Evolutionary conservation across 2,329 filamentous ascomycete genomes (phyloP).

Genomic region (Furcasterigmium furcatum): DNA sequence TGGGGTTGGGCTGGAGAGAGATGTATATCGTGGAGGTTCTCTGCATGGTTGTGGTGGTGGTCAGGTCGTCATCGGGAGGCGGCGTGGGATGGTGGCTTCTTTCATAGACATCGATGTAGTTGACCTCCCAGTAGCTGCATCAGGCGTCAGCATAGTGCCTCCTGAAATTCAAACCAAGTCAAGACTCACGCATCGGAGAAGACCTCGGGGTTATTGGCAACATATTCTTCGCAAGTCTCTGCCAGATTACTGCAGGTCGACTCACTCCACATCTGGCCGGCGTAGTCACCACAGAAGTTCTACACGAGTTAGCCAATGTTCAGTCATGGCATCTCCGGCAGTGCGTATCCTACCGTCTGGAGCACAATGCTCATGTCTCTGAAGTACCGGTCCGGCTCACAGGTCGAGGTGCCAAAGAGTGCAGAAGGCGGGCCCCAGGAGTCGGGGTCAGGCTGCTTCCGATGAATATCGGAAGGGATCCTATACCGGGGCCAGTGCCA

Average conservation of each 20-base stretch:
- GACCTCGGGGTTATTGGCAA: slow-evolving; percentile 38
- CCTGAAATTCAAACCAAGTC: background rate
- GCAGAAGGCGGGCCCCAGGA: slow-evolving; percentile 69
- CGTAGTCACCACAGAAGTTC: slow-evolving; percentile 78
- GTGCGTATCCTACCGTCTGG: slow-evolving; percentile 48
- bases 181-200: slow-evolving; percentile 33
- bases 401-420: slow-evolving; percentile 61
- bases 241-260: slow-evolving; percentile 33
- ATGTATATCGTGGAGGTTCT: slow-evolving; percentile 19
- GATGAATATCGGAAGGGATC: slow-evolving; percentile 63
- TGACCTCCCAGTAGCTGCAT: slow-evolving; percentile 50
- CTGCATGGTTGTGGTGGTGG: slow-evolving; percentile 21
- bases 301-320: too few species aligned
- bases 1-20: slow-evolving; percentile 12
- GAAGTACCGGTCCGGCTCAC: slow-evolving; percentile 66
- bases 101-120: slow-evolving; percentile 47
- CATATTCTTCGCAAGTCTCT: slow-evolving; percentile 41
- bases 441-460: slow-evolving; percentile 56
- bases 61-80: slow-evolving; percentile 14
- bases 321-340: too few species aligned
- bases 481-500: slow-evolving; percentile 71
- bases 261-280: slow-evolving; percentile 45
- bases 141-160: slow-evolving; percentile 2
- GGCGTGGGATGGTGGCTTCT: slow-evolving; percentile 7
- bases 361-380: slow-evolving; percentile 68